Conservation (phyloP, 345 rosid species). For the Trapa bicornis region DNA sequence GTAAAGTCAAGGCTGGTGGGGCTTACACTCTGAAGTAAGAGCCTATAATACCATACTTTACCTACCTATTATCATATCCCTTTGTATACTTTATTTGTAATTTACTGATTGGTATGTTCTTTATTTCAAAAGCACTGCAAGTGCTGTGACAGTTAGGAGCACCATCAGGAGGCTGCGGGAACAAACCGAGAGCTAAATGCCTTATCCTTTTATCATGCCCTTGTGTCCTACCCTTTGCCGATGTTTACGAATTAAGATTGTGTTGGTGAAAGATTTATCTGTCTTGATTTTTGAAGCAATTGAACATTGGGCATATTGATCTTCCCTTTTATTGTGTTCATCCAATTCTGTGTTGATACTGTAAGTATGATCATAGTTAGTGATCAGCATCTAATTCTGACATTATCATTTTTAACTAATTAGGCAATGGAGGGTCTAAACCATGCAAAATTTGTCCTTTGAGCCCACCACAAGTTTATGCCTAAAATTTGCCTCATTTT, state of each 20-base stretch:
- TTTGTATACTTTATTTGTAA: not conserved
- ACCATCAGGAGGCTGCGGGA: constrained; percentile 86
- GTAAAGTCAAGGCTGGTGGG: constrained; percentile 91
- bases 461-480: too few relatives aligned
- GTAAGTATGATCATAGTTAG: too few relatives aligned
- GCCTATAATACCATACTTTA: not conserved
- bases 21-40: constrained; percentile 86
- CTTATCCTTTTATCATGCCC: not conserved
- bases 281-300: not conserved
- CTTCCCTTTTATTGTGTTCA: too few relatives aligned
- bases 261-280: not conserved
- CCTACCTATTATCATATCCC: not conserved
- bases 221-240: not conserved
- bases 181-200: constrained; percentile 66
- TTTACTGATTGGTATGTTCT: not conserved
- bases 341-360: too few relatives aligned
- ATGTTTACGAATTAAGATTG: not conserved
- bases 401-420: too few relatives aligned
- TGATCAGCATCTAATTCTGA: too few relatives aligned
- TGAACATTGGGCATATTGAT: not conserved
- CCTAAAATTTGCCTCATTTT: too few relatives aligned
- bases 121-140: constrained; percentile 12
- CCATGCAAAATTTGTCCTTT: too few relatives aligned
- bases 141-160: constrained; percentile 75
- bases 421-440: too few relatives aligned